These are phyloP conservation scores for Hysterium pulicare DNA, from an alignment of 2,329 filamentous ascomycete genomes.

Conservation along the genomic window DNA sequence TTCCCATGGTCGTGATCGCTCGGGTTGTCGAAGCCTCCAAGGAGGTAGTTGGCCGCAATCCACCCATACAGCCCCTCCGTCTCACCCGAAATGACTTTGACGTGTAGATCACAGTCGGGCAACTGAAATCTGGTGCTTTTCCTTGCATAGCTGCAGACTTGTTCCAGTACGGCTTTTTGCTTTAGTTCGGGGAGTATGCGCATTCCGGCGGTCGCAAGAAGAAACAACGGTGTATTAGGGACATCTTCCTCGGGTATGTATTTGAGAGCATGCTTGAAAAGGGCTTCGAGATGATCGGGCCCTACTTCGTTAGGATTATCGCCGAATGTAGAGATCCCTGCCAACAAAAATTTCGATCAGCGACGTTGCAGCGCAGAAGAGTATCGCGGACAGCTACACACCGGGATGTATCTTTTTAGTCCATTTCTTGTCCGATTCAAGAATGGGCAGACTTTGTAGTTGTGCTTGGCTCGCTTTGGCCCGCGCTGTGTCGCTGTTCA, in stretches of 20 bases:
- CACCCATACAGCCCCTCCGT: conserved; percentile 96
- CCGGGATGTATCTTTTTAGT: conserved; percentile 93
- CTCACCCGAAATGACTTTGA: conserved; percentile 92
- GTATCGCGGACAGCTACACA: conserved; percentile 25
- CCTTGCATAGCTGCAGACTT: conserved; percentile 79
- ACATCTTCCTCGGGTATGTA: conserved; percentile 74
- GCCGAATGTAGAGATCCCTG: conserved; percentile 81
- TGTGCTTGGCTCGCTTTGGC: conserved; percentile 58
- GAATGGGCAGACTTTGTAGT: conserved; percentile 67
- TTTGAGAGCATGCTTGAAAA: conserved; percentile 77
- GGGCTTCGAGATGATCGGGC: conserved; percentile 71
- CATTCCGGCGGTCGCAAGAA: conserved; percentile 95
- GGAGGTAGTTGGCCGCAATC: conserved; percentile 93
- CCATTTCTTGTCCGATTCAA: conserved; percentile 82
- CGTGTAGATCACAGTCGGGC: conserved; percentile 83
- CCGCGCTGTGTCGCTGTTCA: conserved; percentile 67
- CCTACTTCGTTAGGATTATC: conserved; percentile 73
- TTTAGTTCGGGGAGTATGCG: conserved; percentile 74
- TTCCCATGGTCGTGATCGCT: conserved; percentile 76
- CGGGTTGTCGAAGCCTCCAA: conserved; percentile 83
- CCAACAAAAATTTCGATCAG: conserved; percentile 11
- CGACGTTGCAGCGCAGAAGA: conserved; percentile 1
- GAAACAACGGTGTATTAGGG: conserved; percentile 82
- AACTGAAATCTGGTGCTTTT: conserved; percentile 75
- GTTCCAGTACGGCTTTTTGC: conserved; percentile 67